Base-by-base conservation (phyloP, 106 monocot species). In the Dendrobium nobile region DNA sequence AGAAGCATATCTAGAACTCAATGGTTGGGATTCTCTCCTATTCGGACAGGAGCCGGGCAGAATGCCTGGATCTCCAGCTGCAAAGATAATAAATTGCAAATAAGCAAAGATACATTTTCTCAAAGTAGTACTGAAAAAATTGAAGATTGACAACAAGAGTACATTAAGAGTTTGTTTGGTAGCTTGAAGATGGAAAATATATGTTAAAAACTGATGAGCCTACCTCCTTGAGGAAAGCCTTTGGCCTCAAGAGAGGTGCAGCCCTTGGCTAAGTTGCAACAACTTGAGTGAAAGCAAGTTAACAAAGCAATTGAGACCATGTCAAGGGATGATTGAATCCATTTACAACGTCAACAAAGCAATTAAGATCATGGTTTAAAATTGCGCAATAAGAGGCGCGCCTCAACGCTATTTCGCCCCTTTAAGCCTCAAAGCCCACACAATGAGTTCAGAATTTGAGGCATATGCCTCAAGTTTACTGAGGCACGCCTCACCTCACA, bases 11-110 rank as follows among this genome's bases (percentile, higher is more conserved):
- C 85, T 87, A 16, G 98, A 98, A 75, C 87, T 91, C 56, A 98
- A 83, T 24, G 85, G 86, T 47, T 85, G 90, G 11, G 98, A 98
- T 82, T 98, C 98, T 82, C 94, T 90, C 73, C 98, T 88, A 81
- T 89, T 92, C 48, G 92, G 85, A 70, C 98, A 98, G 20, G 92
- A 88, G 15, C 94, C 94, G 77, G 86, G 86, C 37, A 90, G 78
- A 54, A 98, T 82, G 41, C 98, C 98, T 75, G 98, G 94, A 90
- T 98, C 98, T 75, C 98, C 98, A 86, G 98, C 98, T 98, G 89
- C 82, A 20, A 87, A 43, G n/a, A 76, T 79, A 41, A 61, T 17
- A 24, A 77, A 77, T 20, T 83, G 43, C 19, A 75, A 43, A 75
- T 75, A 44, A 75, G 18, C 43, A 44, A 17, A 73, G 47, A 73